These are phyloP conservation scores for Tricholoma terreum DNA, from an alignment of 768 basidiomycete species.

Conservation along the genomic window DNA sequence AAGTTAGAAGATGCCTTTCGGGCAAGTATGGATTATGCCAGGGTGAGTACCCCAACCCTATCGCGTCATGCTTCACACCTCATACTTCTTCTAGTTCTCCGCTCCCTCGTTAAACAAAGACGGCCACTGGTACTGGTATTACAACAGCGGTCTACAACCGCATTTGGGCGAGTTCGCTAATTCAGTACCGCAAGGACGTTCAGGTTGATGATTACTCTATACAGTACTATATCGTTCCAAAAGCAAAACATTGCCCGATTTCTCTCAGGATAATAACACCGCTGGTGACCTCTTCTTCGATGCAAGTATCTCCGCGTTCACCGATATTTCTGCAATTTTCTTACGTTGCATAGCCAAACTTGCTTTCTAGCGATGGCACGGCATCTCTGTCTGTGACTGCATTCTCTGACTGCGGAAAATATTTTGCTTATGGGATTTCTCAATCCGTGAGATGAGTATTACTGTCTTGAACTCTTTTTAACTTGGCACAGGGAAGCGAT, in stretches of 20 bases:
- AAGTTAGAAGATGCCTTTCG: slow-evolving; percentile 59
- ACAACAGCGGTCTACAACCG: slow-evolving; percentile 74
- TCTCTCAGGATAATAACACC: slow-evolving; percentile 38
- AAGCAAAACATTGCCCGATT: slow-evolving; percentile 50
- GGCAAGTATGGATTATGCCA: slow-evolving; percentile 39
- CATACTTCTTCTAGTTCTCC: slow-evolving; percentile 46
- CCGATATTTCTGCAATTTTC: not conserved
- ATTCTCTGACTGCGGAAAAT: slow-evolving; percentile 67
- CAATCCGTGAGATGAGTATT: slow-evolving; percentile 44
- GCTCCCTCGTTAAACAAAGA: slow-evolving; percentile 61
- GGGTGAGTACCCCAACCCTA: slow-evolving; percentile 24
- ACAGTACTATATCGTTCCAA: slow-evolving; percentile 63
- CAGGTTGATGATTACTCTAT: slow-evolving; percentile 3
- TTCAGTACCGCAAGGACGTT: not conserved
- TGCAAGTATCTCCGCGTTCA: slow-evolving; percentile 34
- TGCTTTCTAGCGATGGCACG: slow-evolving; percentile 70
- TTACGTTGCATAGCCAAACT: slow-evolving; percentile 50
- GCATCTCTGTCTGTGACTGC: slow-evolving; percentile 55
- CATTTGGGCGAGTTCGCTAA: slow-evolving; percentile 47
- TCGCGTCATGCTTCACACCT: not conserved
- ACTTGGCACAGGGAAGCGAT: slow-evolving; percentile 59
- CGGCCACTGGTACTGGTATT: slow-evolving; percentile 76
- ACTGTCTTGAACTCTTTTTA: slow-evolving; percentile 1
- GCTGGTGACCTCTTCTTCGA: slow-evolving; percentile 79
- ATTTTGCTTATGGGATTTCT: slow-evolving; percentile 76